Evolutionary conservation across 345 rosid genomes (phyloP), one percentile per base, ranked within the genome.

Genomic region (Populus alba): DNA sequence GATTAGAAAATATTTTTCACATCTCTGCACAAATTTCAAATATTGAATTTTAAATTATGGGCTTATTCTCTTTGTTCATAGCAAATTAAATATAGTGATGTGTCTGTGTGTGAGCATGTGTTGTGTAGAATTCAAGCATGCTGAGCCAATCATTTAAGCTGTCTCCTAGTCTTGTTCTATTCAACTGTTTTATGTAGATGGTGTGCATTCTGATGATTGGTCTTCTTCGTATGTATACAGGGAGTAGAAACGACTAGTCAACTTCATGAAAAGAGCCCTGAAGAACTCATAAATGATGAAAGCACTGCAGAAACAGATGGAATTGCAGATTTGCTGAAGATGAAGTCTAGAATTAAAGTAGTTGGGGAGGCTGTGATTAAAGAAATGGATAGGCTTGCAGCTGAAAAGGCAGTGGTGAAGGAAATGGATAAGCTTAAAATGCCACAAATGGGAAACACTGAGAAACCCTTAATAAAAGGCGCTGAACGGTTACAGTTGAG

Each of bases 241-340:
- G 78, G 25, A 80, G 80, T 47, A 27, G 63, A 57, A 59, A 72
- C 41, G 78, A 84, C 79, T 76, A 80, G 80, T 61, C 81, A 79
- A 16, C 74, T 62, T 39, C 80, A 68, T 71, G 89, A 81, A 71
- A 68, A 31, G 47, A 74, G 45, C 38, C 63, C 59, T 75, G 78
- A 79, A 74, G 90, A 82, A 47, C 68, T 77, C 70, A 73, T 72
- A 75, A 81, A 67, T 70, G 83, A 75, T 66, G 72, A 76, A 72
- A 75, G 65, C 77, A 31, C 79, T 39, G 78, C 53, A 15, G 68
- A 73, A 78, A 66, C 83, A n/a, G 87, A 76, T 80, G 92, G 86
- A 77, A 75, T 86, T 83, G 85, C 86, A 39, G 87, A 87, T 74
- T 85, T 88, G 83, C 83, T 82, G 83, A 81, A 87, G 81, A 85